Conservation (phyloP, 345 rosid genomes). For the Salix arbutifolia region DNA sequence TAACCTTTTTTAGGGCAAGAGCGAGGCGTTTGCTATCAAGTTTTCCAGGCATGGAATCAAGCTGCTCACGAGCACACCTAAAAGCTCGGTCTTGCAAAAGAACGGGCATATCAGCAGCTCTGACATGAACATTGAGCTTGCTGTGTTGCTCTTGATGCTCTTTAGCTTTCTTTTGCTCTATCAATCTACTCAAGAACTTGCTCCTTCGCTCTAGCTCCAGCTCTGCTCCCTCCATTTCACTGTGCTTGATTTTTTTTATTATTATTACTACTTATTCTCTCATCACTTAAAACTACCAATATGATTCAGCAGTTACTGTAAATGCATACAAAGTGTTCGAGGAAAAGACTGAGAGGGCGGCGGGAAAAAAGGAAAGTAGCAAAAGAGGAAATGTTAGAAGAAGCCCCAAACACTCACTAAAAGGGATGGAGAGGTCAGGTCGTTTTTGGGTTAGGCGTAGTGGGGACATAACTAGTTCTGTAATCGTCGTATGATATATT, state of each 20-base stretch:
- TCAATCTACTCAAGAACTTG: constrained; percentile 77
- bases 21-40: constrained; percentile 89
- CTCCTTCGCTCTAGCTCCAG: constrained; percentile 87
- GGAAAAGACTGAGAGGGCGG: not conserved
- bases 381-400: not conserved
- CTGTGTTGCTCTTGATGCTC: constrained; percentile 57
- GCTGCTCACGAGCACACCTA: constrained; percentile 65
- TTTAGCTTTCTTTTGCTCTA: constrained; percentile 81
- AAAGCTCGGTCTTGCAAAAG: constrained; percentile 68
- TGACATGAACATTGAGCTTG: constrained; percentile 55
- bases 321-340: not conserved
- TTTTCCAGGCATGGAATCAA: constrained; percentile 72
- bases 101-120: constrained; percentile 86
- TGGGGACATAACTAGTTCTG: constrained; percentile 7
- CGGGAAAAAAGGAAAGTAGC: not conserved
- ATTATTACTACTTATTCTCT: not conserved
- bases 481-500: not conserved
- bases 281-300: not conserved
- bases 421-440: not conserved
- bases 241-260: not conserved
- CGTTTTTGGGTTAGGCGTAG: constrained; percentile 16
- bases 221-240: constrained; percentile 70
- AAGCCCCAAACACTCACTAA: not conserved
- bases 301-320: not conserved
- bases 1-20: constrained; percentile 81